Conservation (phyloP, 163 green algal species). For the Scenedesmus sp. region DNA sequence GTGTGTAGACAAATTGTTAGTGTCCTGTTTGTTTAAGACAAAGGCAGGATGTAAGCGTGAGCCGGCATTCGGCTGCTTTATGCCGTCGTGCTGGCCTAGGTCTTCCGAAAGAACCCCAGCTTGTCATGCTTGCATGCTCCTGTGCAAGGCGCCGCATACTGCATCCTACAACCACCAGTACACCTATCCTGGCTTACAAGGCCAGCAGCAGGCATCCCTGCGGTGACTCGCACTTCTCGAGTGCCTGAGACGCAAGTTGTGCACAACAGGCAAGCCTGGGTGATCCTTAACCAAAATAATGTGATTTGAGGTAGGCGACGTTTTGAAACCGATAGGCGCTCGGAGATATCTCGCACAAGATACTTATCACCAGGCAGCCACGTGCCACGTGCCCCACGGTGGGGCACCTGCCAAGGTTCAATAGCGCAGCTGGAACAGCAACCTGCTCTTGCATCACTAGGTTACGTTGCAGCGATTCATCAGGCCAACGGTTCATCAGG, state of each 20-base stretch:
- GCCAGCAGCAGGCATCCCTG: background rate
- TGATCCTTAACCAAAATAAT: too few species aligned
- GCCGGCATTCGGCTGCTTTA: background rate
- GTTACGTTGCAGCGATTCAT: background rate
- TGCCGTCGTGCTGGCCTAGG: background rate
- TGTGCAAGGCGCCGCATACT: background rate
- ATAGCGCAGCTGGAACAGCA: too few species aligned
- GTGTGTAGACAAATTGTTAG: background rate
- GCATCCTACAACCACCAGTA: background rate
- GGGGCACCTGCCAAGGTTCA: too few species aligned
- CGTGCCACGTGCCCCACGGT: too few species aligned
- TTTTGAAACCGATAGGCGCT: too few species aligned
- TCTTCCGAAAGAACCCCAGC: slow-evolving; percentile 3
- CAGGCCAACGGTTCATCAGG: too few species aligned
- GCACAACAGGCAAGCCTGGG: background rate
- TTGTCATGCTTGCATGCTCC: background rate
- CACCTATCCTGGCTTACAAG: background rate
- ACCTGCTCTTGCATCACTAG: too few species aligned
- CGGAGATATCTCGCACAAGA: too few species aligned
- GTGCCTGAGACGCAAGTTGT: background rate
- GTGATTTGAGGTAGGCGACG: too few species aligned
- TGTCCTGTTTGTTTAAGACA: background rate
- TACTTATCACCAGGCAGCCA: too few species aligned
- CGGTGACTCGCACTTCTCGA: background rate
- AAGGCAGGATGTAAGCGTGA: background rate